phyloP scores from a whole-genome alignment of 768 basidiomycete genomes.

The Nidularia pulvinata region DNA sequence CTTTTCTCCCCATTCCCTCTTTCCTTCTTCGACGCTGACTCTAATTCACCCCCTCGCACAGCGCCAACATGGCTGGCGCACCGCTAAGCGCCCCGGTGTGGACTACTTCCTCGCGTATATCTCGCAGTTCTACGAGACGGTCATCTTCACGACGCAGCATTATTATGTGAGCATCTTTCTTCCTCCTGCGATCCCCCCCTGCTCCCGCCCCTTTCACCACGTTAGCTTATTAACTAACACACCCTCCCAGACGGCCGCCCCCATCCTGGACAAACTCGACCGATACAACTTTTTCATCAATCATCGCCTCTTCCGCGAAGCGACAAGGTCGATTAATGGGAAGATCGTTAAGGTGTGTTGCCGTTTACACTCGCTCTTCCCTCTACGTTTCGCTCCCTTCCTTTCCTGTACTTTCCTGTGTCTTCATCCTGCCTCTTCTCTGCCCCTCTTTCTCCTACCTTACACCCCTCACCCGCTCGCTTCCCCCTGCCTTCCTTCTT shows the following conservation, averaged over 20 bases:
- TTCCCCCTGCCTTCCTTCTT: no score
- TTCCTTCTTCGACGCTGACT: neutral
- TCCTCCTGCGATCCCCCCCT: no score
- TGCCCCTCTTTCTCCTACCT: no score
- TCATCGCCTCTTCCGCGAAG: conserved; percentile 92
- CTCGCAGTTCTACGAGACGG: conserved; percentile 97
- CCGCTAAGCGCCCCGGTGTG: conserved; percentile 95
- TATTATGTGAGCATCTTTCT: conserved; percentile 67
- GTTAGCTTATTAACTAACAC: conserved; percentile 2
- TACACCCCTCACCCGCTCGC: no score
- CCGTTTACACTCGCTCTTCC: neutral
- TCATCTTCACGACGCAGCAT: conserved; percentile 91
- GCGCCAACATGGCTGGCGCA: conserved; percentile 95
- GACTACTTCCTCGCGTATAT: conserved; percentile 99
- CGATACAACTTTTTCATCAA: conserved; percentile 88
- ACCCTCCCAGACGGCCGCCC: conserved; percentile 72
- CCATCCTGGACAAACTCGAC: conserved; percentile 92
- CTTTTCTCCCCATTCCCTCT: neutral
- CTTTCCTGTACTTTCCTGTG: no score
- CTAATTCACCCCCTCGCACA: conserved; percentile 19
- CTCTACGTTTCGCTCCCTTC: no score
- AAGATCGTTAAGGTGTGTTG: conserved; percentile 77
- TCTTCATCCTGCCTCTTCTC: no score
- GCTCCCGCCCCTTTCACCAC: no score
- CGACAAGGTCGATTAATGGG: conserved; percentile 82